Base-by-base conservation (phyloP, 208 protist genomes). In the Porcisia hertigi region DNA sequence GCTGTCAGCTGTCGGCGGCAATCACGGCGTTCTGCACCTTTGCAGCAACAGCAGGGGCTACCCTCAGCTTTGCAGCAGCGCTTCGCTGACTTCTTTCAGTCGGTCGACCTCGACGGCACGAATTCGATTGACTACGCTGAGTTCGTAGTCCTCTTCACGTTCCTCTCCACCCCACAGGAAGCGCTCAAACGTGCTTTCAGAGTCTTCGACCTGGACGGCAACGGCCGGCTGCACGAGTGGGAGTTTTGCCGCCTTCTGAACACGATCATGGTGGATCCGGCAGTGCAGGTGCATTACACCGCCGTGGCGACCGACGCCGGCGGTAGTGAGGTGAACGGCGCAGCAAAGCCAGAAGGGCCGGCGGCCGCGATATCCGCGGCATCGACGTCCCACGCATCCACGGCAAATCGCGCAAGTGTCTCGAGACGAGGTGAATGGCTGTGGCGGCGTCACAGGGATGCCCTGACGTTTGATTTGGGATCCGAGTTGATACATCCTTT, bases 181-280 rank as follows among this genome's bases (percentile, higher is more conserved):
- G 85, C 63, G 5, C 77, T 88, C 7, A 11, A 90, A 71, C 73
- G 77, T 20, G 91, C 91, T 41, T 95, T 95, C 81, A 63, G 76
- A 16, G 84, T 92, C 1, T 92, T 94, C 54, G 83, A 89, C 66
- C 59, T 82, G 18, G 84, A 88, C 66, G 81, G 83, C 77, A 81
- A 87, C 57, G 71, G 69, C 65, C 76, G 73, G 43, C 79, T 95
- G 36, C 86, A 77, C 63, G 77, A 82, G 54, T 39, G 64, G 47
- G 86, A 92, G 63, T 90, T 93, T 57, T 76, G 69, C 16, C 65
- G 79, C 14, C 60, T 95, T 18, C 39, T 95, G 16, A 91, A 93
- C 71, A 88, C 87, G 1, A 84, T 95, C 67, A 92, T 93, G 86
- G 83, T 93, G 36, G 91, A 95, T 63, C 85, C 86, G 3, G 76